These are phyloP conservation scores for Suillus discolor DNA, from an alignment of 768 basidiomycete genomes.

Conservation along the genomic window DNA sequence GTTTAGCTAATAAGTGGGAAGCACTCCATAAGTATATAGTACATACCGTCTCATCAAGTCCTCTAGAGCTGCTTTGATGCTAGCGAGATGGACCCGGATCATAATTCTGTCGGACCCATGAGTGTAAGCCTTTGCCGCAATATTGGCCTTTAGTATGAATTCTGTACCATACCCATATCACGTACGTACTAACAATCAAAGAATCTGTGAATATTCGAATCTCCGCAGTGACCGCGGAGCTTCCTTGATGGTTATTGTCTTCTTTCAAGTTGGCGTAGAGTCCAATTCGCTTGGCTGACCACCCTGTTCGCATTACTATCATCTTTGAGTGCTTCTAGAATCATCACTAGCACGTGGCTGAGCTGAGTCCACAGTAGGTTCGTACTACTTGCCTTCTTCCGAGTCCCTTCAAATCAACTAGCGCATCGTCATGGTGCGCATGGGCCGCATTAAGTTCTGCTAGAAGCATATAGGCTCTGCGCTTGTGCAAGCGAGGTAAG, in stretches of 20 bases:
- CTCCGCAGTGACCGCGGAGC: too few species aligned
- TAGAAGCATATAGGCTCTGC: constrained; percentile 53
- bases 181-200: too few species aligned
- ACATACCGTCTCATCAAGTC: constrained; percentile 77
- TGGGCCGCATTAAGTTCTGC: constrained; percentile 56
- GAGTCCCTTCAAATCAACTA: constrained; percentile 68
- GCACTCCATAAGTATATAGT: too few species aligned
- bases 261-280: too few species aligned
- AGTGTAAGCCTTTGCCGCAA: constrained; percentile 71
- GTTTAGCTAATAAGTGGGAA: not conserved
- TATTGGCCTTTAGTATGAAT: too few species aligned
- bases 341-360: too few species aligned
- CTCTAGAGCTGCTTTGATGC: constrained; percentile 87
- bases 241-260: too few species aligned
- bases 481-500: not conserved
- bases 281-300: too few species aligned
- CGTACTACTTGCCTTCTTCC: constrained; percentile 77
- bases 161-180: too few species aligned
- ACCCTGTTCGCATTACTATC: too few species aligned
- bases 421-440: constrained; percentile 70
- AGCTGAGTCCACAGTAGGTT: constrained; percentile 36
- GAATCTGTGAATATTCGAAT: too few species aligned
- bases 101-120: constrained; percentile 30
- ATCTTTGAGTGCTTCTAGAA: too few species aligned
- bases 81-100: constrained; percentile 58